A percentile compares a stretch with the other conserved stretches of the same genome.
Conservation (phyloP, 148 eudicot genomes). For the Rhododendron mucronatum region DNA sequence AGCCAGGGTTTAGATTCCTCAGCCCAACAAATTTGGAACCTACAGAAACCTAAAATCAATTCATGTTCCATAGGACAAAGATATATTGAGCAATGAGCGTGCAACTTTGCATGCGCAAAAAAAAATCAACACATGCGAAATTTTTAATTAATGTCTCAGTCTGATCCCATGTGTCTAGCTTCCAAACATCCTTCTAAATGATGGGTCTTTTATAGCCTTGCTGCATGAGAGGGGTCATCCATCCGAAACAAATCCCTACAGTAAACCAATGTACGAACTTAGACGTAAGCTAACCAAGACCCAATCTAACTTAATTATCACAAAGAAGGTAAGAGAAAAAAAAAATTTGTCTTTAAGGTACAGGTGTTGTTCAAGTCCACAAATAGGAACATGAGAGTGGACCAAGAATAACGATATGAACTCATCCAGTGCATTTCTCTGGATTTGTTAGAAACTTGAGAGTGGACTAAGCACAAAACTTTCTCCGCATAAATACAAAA, state of each 20-base stretch:
- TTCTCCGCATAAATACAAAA: not conserved
- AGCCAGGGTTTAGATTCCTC: conserved; percentile 59
- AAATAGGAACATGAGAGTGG: not conserved
- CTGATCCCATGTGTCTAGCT: conserved; percentile 58
- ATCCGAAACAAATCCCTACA: conserved; percentile 43
- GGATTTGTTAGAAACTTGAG: not conserved
- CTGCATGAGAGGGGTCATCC: conserved; percentile 63
- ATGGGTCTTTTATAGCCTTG: conserved; percentile 58
- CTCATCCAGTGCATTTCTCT: not conserved
- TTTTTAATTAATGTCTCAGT: conserved; percentile 43
- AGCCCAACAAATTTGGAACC: conserved; percentile 48
- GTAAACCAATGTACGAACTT: conserved; percentile 2
- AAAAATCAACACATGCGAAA: conserved; percentile 15
- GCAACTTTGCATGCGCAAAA: not conserved
- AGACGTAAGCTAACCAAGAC: not conserved
- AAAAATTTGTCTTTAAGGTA: not conserved
- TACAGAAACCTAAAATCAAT: conserved; percentile 10
- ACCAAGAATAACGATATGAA: not conserved
- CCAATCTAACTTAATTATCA: not conserved
- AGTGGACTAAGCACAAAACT: not conserved
- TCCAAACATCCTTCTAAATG: conserved; percentile 62
- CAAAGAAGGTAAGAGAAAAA: not conserved
- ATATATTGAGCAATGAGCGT: not conserved
- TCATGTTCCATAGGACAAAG: not conserved
- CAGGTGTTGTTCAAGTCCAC: not conserved